Base-by-base conservation (phyloP, 1,284 basidiomycete species). In the Austroboletus novae-zelandiae region DNA sequence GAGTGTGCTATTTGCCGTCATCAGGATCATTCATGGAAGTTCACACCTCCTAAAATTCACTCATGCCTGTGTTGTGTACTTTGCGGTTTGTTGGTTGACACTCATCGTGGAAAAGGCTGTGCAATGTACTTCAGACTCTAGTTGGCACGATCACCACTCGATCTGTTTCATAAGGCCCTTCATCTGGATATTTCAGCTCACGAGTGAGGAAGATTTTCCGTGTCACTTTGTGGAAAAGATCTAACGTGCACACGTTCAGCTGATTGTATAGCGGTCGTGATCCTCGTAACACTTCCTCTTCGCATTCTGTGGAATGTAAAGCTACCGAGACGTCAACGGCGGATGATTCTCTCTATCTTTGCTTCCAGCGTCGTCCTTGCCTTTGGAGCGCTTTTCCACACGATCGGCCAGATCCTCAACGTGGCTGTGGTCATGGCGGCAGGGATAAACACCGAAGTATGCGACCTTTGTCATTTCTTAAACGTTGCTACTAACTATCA, bases 281-380 rank as follows among this genome's bases (percentile, higher is more conserved):
- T 62, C 32, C 54, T 66, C 9, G 51, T 64, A 3, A 18, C 37
- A 0, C 35, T 65, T 14, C 61, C 64, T 29, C 18, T 67, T 3
- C 42, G 52, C 5, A 52, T 65, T 43, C 48, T 65, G 1, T 65
- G 63, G 64, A 56, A 43, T 36, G 40, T 68, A 9, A 56, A 53
- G 20, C 40, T 63, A 8, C 62, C 60, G 5, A 46, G 8, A 30
- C 34, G 58, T 20, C 58, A 66, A 37, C 51, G 48, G 15, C 50
- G 60, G 23, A 64, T 66, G 62, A 64, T 68, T 30, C 53, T 62
- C 20, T 53, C 37, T 6, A 52, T 62, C 29, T 63, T 65, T n/a
- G 47, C 57, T 15, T 62, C 64, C 10, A 56, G 59, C 14, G 34
- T 63, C 15, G 7, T 63, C 20, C 36, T 56, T 3, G 54, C 54